Percentiles rank a stretch among this genome's conserved stretches.
Conservation (phyloP, 345 rosid species). For the Psidium guajava region DNA sequence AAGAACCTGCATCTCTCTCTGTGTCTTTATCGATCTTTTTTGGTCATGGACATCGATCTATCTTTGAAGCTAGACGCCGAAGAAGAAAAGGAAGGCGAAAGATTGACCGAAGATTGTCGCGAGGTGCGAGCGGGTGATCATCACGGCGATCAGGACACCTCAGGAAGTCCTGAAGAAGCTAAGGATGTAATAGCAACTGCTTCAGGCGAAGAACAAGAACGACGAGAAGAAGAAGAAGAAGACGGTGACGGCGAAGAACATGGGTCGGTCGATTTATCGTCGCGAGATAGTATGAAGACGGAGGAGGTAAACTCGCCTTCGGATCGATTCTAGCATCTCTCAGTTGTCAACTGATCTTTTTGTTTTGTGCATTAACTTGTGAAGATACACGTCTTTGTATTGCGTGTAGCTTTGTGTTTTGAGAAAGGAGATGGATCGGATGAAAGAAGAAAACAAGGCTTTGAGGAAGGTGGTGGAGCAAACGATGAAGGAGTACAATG, state of each 20-base stretch:
- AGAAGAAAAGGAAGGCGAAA: background rate
- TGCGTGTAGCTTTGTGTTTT: constrained; percentile 24
- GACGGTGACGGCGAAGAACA: background rate
- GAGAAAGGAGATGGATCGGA: constrained; percentile 38
- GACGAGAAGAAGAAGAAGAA: background rate
- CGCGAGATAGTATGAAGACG: constrained; percentile 2
- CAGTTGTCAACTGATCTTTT: background rate
- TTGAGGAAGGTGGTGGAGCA: constrained; percentile 45
- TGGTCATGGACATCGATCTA: constrained; percentile 30
- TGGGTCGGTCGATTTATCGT: background rate
- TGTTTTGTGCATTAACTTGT: background rate
- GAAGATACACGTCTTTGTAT: background rate
- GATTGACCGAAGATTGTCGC: background rate
- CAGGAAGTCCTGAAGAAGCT: background rate
- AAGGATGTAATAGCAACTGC: background rate
- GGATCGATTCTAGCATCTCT: background rate
- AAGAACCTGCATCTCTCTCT: background rate
- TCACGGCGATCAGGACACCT: background rate
- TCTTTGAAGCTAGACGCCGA: constrained; percentile 30
- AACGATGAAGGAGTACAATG: constrained; percentile 41
- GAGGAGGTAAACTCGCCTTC: constrained; percentile 15
- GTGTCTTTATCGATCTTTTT: background rate
- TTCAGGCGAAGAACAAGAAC: background rate
- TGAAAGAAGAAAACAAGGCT: constrained; percentile 49
- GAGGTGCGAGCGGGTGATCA: background rate